Evolutionary conservation across 2,329 filamentous ascomycete species (phyloP), one percentile per base, ranked within the genome.

Genomic region (Cyanodermella asteris): DNA sequence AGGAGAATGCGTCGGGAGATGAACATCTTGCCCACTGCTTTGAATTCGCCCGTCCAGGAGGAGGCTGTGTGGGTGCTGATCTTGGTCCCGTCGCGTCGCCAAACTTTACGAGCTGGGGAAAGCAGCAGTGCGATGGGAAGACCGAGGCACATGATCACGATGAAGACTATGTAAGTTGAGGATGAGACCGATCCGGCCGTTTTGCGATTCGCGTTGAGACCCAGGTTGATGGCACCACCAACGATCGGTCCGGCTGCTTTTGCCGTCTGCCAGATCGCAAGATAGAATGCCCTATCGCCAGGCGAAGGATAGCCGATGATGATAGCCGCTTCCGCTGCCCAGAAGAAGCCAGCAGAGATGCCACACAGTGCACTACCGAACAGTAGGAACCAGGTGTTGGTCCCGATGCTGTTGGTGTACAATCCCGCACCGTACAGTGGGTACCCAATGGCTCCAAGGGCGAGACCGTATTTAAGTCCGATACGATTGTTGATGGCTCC

Each of bases 321-420:
- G 28, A 80, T 74, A 1, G 73, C 72, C 1, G 69, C 69, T 45
- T 80, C 73, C 0, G 72, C 64, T 55, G 68, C 69, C 73, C 73
- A 80, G 44, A 78, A 78, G 0, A 78, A 53, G 0, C 73, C 73
- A 0, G 73, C 72, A 0, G 65, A 71, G 16, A 76, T 56, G 11
- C 72, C 72, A 32, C 72, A 78, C 0, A 72, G 50, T 0, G 69
- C 69, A 1, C 69, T 70, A 1, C 72, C 73, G 6, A 78, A 44
- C 1, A 77, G 53, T 0, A 69, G 59, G 7, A 77, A 56, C 73
- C 73, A 80, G 33, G 69, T 61, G 1, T 49, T 64, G 2, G 68
- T 69, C 36, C 60, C 78, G 0, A 71, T 58, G 38, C 76, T 78
- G 44, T 78, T 75, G 3, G 61, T 64, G 42, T 78, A 78, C 0